Evolutionary conservation across 768 basidiomycete genomes (phyloP).

Genomic region (Hygrocybe punicea): DNA sequence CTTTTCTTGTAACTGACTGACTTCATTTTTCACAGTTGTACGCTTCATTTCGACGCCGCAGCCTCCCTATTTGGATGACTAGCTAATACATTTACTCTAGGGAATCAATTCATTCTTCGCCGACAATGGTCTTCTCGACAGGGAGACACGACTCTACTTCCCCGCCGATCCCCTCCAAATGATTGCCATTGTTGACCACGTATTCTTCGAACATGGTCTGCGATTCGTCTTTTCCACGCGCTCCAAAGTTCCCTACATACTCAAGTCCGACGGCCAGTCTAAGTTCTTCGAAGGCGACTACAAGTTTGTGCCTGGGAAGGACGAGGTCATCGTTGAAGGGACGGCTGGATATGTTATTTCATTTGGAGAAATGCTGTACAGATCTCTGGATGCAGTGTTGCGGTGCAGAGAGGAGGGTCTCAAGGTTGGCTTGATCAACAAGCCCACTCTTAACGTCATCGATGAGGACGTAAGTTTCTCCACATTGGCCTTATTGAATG

Average conservation of each 20-base stretch:
- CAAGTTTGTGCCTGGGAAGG: conserved; percentile 79
- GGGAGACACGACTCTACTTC: conserved; percentile 81
- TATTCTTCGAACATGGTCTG: conserved; percentile 80
- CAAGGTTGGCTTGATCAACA: conserved; percentile 84
- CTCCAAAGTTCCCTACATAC: conserved; percentile 83
- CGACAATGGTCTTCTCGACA: conserved; percentile 82
- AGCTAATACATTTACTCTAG: conserved; percentile 48
- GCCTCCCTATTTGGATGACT: conserved; percentile 2
- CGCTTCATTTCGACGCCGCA: neutral
- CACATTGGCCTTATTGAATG: neutral
- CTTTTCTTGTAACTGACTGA: neutral
- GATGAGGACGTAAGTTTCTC: conserved; percentile 62
- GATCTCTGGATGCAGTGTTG: conserved; percentile 79
- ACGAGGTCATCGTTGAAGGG: conserved; percentile 76
- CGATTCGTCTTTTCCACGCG: conserved; percentile 89
- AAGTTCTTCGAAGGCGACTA: conserved; percentile 68
- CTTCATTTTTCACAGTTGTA: neutral
- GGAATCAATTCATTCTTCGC: conserved; percentile 85
- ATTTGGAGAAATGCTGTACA: conserved; percentile 85
- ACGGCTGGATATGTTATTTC: conserved; percentile 79
- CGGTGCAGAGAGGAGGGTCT: conserved; percentile 66
- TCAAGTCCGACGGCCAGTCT: conserved; percentile 67
- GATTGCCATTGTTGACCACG: conserved; percentile 67
- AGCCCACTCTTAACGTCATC: conserved; percentile 75
- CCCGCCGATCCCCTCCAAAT: conserved; percentile 82